phyloP scores from a whole-genome alignment of 768 basidiomycete species.

The Scleroderma citrinum region DNA sequence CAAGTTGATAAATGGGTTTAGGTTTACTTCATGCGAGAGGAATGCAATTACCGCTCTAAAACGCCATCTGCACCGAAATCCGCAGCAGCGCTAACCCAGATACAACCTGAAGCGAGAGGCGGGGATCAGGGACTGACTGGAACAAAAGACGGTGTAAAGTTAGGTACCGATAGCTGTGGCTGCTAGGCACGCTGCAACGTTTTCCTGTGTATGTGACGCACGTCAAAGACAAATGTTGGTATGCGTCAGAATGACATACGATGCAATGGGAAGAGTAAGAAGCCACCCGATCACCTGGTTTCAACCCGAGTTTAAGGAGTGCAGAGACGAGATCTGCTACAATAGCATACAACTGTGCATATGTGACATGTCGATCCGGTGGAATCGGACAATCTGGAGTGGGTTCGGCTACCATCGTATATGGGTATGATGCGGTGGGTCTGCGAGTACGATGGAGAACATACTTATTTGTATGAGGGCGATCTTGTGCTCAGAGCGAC shows the following conservation, averaged over 20 bases:
- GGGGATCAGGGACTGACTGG: background rate
- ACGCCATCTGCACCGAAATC: slow-evolving; percentile 81
- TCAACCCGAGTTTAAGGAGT: slow-evolving; percentile 44
- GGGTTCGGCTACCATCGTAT: slow-evolving; percentile 48
- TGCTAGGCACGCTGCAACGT: slow-evolving; percentile 61
- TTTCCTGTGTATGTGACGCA: slow-evolving; percentile 43
- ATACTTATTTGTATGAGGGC: slow-evolving; percentile 69
- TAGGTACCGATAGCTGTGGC: slow-evolving; percentile 52
- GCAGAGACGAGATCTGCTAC: slow-evolving; percentile 56
- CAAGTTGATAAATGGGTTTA: background rate
- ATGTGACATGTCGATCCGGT: slow-evolving; percentile 42
- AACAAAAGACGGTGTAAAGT: background rate
- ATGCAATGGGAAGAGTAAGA: slow-evolving; percentile 78
- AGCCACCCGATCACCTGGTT: slow-evolving; percentile 65
- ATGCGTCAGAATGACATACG: slow-evolving; percentile 37
- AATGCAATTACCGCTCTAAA: slow-evolving; percentile 51
- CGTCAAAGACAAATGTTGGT: background rate
- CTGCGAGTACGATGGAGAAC: slow-evolving; percentile 22
- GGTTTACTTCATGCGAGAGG: slow-evolving; percentile 3
- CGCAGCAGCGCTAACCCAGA: slow-evolving; percentile 78
- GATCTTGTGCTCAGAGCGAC: slow-evolving; percentile 48
- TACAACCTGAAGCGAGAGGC: slow-evolving; percentile 37
- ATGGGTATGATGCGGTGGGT: slow-evolving; percentile 8
- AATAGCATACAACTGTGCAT: slow-evolving; percentile 50
- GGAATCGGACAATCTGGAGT: slow-evolving; percentile 43